Evolutionary conservation across 192 early-diverging fungal species (phyloP), one percentile per base, ranked within the genome.

Genomic region (Coemansia brasiliensis): DNA sequence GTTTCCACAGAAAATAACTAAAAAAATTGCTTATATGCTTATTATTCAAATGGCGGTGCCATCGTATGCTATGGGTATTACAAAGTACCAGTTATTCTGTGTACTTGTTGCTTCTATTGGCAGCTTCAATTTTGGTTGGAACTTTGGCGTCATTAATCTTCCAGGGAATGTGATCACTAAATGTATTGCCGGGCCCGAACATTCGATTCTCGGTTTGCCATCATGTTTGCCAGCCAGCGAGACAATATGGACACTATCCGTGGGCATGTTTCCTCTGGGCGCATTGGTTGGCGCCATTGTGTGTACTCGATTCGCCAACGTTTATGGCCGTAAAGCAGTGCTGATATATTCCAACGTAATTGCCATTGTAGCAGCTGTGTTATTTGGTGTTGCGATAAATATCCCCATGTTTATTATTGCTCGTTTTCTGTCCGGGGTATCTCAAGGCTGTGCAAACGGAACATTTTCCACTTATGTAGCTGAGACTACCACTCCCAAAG

Each of bases 401-500:
- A 65, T 83, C 22, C 62, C 78, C 5, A 84, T 85, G 78, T 80
- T 91, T 26, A 74, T 78, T 50, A 39, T 84, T 27, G 90, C 84
- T 11, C 87, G 93, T 21, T 59, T 91, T n/a, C 22, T 89, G 15
- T 73, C 78, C 3, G 93, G 93, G 6, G 64, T 90, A 37, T 83
- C 80, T 1, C 81, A 85, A 32, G 93, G 93, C 16, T 69, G 85
- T n/a, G 65, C 74, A 3, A 63, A 63, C 22, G 83, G 83, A 0
- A 82, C 72, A 12, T 74, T 84, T 32, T 80, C 82, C 12, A 83
- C 85, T 5, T 93, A 92, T 53, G 79, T 92, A 18, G 82, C 83
- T 12, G 93, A 93, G 58, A 83, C 91, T 37, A 77, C 88, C 0
- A 90, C 93, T 0, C 78, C 86, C 8, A 74, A 69, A n/a, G 74